phyloP scores from a whole-genome alignment of 805 yeast species.

The Metschnikowia kofuensis region DNA sequence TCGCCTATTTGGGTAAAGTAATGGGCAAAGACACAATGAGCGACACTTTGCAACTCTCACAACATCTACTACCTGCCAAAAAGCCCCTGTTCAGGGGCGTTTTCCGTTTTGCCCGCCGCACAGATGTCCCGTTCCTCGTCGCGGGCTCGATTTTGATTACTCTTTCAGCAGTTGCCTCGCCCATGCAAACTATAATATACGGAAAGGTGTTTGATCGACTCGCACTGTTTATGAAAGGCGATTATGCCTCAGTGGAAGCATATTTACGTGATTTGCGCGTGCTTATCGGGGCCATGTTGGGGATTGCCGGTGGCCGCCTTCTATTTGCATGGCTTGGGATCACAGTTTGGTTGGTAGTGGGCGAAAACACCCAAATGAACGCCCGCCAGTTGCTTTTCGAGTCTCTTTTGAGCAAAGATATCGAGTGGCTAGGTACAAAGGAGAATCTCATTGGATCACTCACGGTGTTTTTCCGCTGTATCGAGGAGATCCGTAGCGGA shows the following conservation, averaged over 20 bases:
- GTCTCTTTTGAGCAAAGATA: slow-evolving; percentile 43
- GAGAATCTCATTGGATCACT: slow-evolving; percentile 59
- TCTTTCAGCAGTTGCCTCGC: slow-evolving; percentile 55
- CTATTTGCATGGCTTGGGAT: slow-evolving; percentile 51
- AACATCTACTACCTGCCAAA: neutral
- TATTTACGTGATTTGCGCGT: slow-evolving; percentile 26
- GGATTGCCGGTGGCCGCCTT: slow-evolving; percentile 31
- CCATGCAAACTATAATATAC: slow-evolving; percentile 59
- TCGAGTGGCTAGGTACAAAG: slow-evolving; percentile 63
- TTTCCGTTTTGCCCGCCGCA: slow-evolving; percentile 11
- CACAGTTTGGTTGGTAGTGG: slow-evolving; percentile 61
- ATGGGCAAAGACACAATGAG: slow-evolving; percentile 1
- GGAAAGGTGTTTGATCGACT: slow-evolving; percentile 56
- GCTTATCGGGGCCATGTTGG: slow-evolving; percentile 32
- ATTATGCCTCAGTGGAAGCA: slow-evolving; percentile 16
- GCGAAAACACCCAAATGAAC: slow-evolving; percentile 64
- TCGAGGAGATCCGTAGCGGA: slow-evolving; percentile 70
- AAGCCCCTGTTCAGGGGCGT: slow-evolving; percentile 5
- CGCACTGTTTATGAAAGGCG: slow-evolving; percentile 28
- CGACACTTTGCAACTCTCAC: neutral
- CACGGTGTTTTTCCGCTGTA: slow-evolving; percentile 64
- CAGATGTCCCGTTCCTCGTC: slow-evolving; percentile 11
- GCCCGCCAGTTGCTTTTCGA: slow-evolving; percentile 48
- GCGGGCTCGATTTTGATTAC: slow-evolving; percentile 35
- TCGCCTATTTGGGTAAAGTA: slow-evolving; percentile 4